Base-by-base conservation (phyloP, 2,329 filamentous ascomycete genomes). In the Ophiocordyceps camponoti-leonardi region DNA sequence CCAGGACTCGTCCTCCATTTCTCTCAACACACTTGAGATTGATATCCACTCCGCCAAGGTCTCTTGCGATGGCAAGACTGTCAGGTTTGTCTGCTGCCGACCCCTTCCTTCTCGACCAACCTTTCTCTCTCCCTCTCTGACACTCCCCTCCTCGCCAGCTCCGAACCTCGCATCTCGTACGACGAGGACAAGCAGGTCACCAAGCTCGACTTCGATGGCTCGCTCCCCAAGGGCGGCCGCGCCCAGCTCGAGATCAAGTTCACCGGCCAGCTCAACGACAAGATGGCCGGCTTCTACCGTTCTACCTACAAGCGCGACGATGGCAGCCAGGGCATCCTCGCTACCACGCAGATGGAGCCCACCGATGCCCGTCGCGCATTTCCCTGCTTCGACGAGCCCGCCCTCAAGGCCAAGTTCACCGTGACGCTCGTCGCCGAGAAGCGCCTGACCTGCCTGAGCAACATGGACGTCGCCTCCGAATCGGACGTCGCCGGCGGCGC, bases 201-300 rank as follows among this genome's bases (percentile, higher is more conserved):
- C 49, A 93, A 79, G 56, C 73, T 95, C 60, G 77, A 77, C 53
- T 87, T 96, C 58, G 73, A 79, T 52, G 73, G 87, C 59, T 72
- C 71, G 42, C 69, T 96, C 49, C 63, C 77, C 20, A 82, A 83
- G 50, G 86, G 84, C 22, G 73, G 75, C 56, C 88, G 87, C 69
- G 85, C 83, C 19, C 79, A 56, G 77, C 76, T 54, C 45, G 61
- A 62, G 33, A 64, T 72, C 47, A 60, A 61, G 41, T 94, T 93
- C 64, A 80, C 76, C 11, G 87, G 87, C 39, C 73, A 71, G 41
- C 68, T 94, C 56, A 94, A 94, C 63, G 85, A 94, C 61, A 90
- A 92, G 66, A 94, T 96, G 86, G 88, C 88, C 43, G 90, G 90
- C 43, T 96, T 96, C 74, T 96, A 96, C 67, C 79, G 90, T 48